Percentiles rank a stretch among this genome's conserved stretches.
Evolutionary conservation across 148 eudicot species (phyloP).

Genomic region (Chenopodium berlandieri): DNA sequence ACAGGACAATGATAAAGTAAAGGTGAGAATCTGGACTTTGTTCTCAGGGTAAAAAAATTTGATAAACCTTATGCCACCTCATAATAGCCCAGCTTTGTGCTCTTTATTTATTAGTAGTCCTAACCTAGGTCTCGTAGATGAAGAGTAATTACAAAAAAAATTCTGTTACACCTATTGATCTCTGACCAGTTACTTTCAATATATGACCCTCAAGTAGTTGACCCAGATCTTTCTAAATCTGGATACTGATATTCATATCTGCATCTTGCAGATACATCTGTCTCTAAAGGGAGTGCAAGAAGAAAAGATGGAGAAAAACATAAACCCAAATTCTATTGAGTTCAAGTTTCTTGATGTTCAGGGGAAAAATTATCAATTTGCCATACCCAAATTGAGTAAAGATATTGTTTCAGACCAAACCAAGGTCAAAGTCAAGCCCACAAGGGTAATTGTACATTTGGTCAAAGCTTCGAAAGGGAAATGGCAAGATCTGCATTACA

Average conservation of each 20-base stretch:
- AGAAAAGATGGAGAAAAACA: constrained; percentile 56
- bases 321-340: constrained; percentile 59
- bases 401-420: constrained; percentile 73
- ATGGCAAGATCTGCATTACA: constrained; percentile 84
- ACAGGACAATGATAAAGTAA: constrained; percentile 79
- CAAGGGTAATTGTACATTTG: constrained; percentile 60
- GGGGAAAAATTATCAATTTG: constrained; percentile 78
- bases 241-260: background rate
- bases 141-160: background rate
- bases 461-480: constrained; percentile 68
- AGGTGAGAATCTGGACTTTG: constrained; percentile 39
- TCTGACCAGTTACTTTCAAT: background rate
- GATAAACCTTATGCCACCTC: background rate
- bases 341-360: constrained; percentile 79
- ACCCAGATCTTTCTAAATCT: background rate
- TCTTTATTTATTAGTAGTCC: background rate
- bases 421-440: constrained; percentile 76
- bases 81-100: background rate
- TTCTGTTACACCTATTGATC: background rate
- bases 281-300: constrained; percentile 75
- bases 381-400: constrained; percentile 74
- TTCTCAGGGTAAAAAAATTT: background rate
- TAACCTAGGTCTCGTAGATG: background rate
- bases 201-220: background rate
- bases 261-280: constrained; percentile 58